Conservation (phyloP, 768 basidiomycete species). For the Boletales sp. region DNA sequence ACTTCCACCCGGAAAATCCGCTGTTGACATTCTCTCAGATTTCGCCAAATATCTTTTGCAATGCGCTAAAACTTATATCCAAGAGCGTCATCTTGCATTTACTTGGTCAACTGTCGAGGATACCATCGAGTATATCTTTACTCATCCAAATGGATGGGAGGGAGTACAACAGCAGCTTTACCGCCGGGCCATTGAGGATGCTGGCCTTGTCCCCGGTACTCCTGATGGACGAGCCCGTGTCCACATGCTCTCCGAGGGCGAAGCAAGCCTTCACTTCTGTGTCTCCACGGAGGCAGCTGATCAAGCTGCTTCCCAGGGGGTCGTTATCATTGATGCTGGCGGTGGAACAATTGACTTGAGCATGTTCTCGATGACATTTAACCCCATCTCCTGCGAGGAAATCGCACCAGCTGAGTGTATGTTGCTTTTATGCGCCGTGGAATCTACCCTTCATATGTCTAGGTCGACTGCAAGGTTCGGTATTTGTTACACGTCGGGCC, state of each 20-base stretch:
- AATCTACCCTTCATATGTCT: background rate
- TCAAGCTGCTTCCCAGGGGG: constrained; percentile 25
- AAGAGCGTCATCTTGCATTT: constrained; percentile 12
- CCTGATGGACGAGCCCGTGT: constrained; percentile 7
- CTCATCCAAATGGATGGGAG: constrained; percentile 30
- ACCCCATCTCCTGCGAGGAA: constrained; percentile 29
- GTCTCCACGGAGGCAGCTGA: constrained; percentile 25
- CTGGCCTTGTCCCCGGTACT: constrained; percentile 19
- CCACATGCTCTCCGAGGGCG: constrained; percentile 21
- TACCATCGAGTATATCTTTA: constrained; percentile 18
- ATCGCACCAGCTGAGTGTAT: constrained; percentile 29
- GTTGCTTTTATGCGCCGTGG: background rate
- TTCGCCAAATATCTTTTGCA: constrained; percentile 18
- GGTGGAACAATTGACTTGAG: constrained; percentile 37
- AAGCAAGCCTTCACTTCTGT: constrained; percentile 31
- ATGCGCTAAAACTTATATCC: constrained; percentile 14
- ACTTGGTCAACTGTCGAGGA: constrained; percentile 14
- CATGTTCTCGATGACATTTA: constrained; percentile 27
- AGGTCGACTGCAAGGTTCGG: constrained; percentile 46
- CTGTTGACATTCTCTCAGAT: constrained; percentile 17
- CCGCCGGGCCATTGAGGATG: constrained; percentile 18
- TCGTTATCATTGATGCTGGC: constrained; percentile 43
- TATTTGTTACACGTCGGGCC: constrained; percentile 43
- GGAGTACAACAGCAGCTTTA: constrained; percentile 21
- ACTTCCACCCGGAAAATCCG: constrained; percentile 17